Conservation (phyloP, 2,329 filamentous ascomycete species). For the Colletotrichum shisoi region DNA sequence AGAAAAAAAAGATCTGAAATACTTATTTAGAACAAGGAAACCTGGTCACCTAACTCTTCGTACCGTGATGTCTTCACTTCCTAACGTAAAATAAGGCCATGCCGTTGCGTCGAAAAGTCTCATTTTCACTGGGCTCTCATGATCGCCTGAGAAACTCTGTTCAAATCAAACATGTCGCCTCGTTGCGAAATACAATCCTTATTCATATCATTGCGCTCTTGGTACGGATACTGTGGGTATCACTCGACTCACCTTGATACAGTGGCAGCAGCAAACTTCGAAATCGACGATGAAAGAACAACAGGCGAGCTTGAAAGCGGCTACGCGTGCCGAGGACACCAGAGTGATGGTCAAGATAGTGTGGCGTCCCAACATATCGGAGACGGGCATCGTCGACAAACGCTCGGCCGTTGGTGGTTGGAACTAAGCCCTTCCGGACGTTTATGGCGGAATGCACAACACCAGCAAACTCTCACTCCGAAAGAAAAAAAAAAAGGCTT, state of each 20-base stretch:
- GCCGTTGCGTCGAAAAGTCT: too few species aligned
- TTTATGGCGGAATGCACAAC: conserved; percentile 14
- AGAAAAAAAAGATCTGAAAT: too few species aligned
- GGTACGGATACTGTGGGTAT: fast-evolving
- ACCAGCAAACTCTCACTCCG: background rate
- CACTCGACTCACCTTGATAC: conserved; percentile 1
- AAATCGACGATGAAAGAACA: background rate
- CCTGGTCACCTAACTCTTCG: too few species aligned
- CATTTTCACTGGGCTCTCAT: background rate
- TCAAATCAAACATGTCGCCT: background rate
- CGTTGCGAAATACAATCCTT: background rate
- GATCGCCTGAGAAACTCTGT: background rate
- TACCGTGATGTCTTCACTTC: too few species aligned
- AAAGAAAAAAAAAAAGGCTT: background rate
- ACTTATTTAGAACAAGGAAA: too few species aligned
- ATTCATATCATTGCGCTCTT: background rate
- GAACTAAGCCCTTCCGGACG: conserved; percentile 16
- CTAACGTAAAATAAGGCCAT: too few species aligned
- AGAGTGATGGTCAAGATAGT: background rate
- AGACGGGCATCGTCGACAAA: background rate
- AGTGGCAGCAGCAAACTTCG: background rate
- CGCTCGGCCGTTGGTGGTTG: conserved; percentile 20
- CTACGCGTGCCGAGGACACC: background rate
- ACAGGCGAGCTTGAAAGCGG: background rate
- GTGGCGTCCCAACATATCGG: background rate